These are phyloP conservation scores for Eucalyptus dawsonii DNA, from an alignment of 345 rosid genomes.

Conservation along the genomic window DNA sequence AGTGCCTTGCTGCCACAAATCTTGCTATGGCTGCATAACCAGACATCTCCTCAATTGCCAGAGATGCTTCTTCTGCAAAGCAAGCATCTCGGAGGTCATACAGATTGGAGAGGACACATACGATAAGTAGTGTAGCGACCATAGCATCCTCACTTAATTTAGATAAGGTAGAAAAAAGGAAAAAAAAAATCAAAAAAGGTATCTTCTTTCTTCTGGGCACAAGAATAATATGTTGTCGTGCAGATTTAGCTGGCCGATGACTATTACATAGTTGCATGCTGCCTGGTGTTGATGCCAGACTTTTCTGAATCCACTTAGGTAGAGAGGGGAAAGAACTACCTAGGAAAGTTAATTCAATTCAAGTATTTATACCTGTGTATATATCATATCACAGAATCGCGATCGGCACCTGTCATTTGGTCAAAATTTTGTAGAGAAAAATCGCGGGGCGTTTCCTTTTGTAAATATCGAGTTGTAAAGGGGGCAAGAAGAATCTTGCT, in stretches of 20 bases:
- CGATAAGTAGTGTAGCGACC: not conserved
- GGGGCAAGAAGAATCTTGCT: not conserved
- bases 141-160: not conserved
- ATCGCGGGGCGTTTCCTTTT: constrained; percentile 21
- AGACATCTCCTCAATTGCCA: constrained; percentile 85
- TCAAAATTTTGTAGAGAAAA: constrained; percentile 35
- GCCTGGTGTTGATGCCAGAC: not conserved
- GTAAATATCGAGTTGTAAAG: constrained; percentile 53
- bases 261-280: not conserved
- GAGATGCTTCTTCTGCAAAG: constrained; percentile 96
- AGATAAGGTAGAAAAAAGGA: not conserved
- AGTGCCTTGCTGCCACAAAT: constrained; percentile 71
- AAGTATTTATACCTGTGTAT: not conserved
- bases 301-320: not conserved
- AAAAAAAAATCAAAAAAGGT: not conserved
- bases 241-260: not conserved
- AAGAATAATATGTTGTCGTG: not conserved
- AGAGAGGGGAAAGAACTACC: not conserved
- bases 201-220: not conserved
- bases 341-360: not conserved
- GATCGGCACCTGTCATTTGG: not conserved
- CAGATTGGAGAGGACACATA: constrained; percentile 6
- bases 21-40: constrained; percentile 91
- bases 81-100: constrained; percentile 49
- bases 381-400: not conserved